These are phyloP conservation scores for Babesia ovata DNA, from an alignment of 169 alveolate genomes.

Conservation along the genomic window DNA sequence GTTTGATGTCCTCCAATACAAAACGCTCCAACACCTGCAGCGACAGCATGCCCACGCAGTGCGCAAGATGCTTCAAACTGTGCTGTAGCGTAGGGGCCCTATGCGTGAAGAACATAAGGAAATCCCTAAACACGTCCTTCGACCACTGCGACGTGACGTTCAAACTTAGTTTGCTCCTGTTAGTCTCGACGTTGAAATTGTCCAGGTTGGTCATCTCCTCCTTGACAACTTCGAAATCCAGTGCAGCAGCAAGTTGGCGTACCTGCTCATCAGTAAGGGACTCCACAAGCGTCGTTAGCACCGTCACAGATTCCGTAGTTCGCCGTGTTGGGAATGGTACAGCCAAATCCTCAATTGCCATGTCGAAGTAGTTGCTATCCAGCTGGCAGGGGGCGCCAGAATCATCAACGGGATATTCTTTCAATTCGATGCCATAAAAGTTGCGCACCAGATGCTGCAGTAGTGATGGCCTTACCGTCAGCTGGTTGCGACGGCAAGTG, in stretches of 20 bases:
- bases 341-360: not conserved
- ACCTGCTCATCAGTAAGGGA: slow-evolving; percentile 29
- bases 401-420: not conserved
- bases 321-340: not conserved
- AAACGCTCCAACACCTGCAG: slow-evolving; percentile 34
- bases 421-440: slow-evolving; percentile 21
- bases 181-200: not conserved
- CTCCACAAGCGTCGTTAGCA: slow-evolving; percentile 25
- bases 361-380: slow-evolving; percentile 26
- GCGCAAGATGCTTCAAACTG: slow-evolving; percentile 2
- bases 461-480: slow-evolving; percentile 41
- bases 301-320: not conserved
- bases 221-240: slow-evolving; percentile 3
- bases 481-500: slow-evolving; percentile 34
- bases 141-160: slow-evolving; percentile 28
- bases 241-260: slow-evolving; percentile 4
- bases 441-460: slow-evolving; percentile 54
- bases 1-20: slow-evolving; percentile 12
- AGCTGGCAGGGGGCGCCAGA: not conserved
- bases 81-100: not conserved
- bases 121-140: slow-evolving; percentile 17
- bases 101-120: slow-evolving; percentile 3
- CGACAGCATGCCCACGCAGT: slow-evolving; percentile 15
- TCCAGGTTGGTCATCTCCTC: not conserved
- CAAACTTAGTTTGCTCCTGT: not conserved